Percentiles rank a stretch among this genome's conserved stretches.
Evolutionary conservation across 176 grass and related monocot species (phyloP).

Genomic region (Otatea glauca): DNA sequence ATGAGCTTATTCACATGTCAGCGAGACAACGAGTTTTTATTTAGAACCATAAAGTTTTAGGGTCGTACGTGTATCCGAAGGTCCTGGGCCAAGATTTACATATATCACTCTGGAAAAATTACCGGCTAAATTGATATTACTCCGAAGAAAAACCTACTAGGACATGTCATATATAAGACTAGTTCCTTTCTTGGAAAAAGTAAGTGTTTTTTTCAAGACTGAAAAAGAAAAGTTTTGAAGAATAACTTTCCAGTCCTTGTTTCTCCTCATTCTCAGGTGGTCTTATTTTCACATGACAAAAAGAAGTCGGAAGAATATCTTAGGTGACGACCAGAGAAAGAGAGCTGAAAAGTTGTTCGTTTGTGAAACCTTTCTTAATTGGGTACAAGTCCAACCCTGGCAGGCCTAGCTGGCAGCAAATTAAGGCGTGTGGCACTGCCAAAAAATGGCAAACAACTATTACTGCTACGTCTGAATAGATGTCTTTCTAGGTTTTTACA

Average conservation of each 20-base stretch:
- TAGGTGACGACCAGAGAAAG: background rate
- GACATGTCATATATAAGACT: background rate
- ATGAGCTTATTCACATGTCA: background rate
- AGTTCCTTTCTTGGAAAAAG: background rate
- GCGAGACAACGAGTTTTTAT: too few relatives aligned
- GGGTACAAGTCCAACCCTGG: slow-evolving; percentile 6
- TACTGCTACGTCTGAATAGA: too few relatives aligned
- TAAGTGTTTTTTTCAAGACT: background rate
- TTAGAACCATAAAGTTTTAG: too few relatives aligned
- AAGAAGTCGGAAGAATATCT: background rate
- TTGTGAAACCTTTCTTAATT: background rate
- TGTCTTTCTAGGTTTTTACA: too few relatives aligned
- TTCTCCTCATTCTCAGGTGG: background rate
- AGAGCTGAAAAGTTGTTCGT: background rate
- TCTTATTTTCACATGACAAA: slow-evolving; percentile 12
- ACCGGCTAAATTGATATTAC: background rate
- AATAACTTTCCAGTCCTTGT: background rate
- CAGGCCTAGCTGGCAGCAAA: background rate
- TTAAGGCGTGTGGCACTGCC: background rate
- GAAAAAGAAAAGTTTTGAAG: background rate
- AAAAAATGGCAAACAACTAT: too few relatives aligned
- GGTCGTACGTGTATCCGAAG: too few relatives aligned
- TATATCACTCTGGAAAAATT: background rate
- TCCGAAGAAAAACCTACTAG: background rate
- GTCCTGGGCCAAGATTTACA: too few relatives aligned